A percentile compares a stretch with the other conserved stretches of the same genome.
Conservation (phyloP, 805 yeast species). For the Candida patagonica region DNA sequence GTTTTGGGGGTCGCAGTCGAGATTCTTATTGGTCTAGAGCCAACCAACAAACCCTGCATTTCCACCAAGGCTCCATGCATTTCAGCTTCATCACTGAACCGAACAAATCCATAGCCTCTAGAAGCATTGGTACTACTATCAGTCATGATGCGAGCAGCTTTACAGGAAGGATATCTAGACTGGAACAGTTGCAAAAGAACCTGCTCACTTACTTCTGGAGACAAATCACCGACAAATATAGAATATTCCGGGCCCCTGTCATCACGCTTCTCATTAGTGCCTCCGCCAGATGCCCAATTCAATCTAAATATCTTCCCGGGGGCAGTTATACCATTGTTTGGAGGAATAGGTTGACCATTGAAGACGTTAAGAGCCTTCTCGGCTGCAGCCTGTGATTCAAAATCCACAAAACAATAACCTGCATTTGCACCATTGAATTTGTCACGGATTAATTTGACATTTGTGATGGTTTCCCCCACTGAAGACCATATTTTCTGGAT, state of each 20-base stretch:
- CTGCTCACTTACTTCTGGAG: conserved; percentile 62
- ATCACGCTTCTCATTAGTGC: conserved; percentile 23
- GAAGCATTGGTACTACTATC: conserved; percentile 63
- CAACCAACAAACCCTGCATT: conserved; percentile 70
- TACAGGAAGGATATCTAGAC: conserved; percentile 59
- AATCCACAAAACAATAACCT: conserved; percentile 79
- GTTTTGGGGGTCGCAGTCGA: conserved; percentile 55
- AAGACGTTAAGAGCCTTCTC: conserved; percentile 52
- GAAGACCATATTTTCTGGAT: conserved; percentile 61
- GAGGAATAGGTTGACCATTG: conserved; percentile 65
- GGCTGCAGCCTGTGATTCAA: conserved; percentile 51
- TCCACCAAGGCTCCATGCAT: conserved; percentile 65
- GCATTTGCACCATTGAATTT: conserved; percentile 38
- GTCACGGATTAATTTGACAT: conserved; percentile 65
- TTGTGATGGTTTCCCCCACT: conserved; percentile 50
- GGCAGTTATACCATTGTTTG: conserved; percentile 33
- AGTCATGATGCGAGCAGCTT: conserved; percentile 67
- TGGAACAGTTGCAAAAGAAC: conserved; percentile 57
- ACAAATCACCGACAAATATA: conserved; percentile 79
- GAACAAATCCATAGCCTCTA: conserved; percentile 87
- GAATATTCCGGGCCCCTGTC: conserved; percentile 43
- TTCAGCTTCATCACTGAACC: conserved; percentile 54
- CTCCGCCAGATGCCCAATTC: conserved; percentile 70
- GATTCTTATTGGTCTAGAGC: conserved; percentile 70
- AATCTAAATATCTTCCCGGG: conserved; percentile 44